Evolutionary conservation across 441 rosid species (phyloP), one percentile per base, ranked within the genome.

Genomic region (Adansonia rubrostipa): DNA sequence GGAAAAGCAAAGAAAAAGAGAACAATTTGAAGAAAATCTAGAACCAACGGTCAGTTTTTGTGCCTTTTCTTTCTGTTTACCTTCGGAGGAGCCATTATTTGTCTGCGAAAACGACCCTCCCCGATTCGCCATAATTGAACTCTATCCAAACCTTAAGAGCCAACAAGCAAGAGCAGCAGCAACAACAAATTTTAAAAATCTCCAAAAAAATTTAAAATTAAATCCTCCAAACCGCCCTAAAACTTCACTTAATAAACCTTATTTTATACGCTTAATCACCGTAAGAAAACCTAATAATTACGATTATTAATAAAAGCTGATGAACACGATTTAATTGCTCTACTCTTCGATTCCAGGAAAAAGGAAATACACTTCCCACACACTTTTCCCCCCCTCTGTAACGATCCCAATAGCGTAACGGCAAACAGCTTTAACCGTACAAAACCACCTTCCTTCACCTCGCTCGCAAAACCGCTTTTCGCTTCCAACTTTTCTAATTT

Each of bases 101-200:
- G 80, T 77, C 82, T 81, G 80, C 14, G 85, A 74, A 77, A 84
- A 84, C 79, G 86, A 76, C 84, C 86, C 90, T 50, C 77, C 93
- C n/a, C 79, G 88, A 83, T 79, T 90, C 77, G 85, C 84, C 89
- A 90, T 90, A 85, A 83, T 80, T 74, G 50, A 47, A 77, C 71
- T 54, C 54, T 47, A 40, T 78, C 68, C 22, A 36, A 78, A 78
- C 45, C 56, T 36, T 50, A 14, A 36, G 42, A 77, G 69, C 76
- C 82, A 72, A 68, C 78, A 54, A 63, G 20, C 5, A 68, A 17
- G 20, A 77, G 53, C 45, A 19, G n/a, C 70, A 28, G 57, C 24
- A 77, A 22, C 44, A 28, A 5, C 75, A 13, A 62, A 44, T 3
- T 69, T 60, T 36, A 22, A 22, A 69, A 48, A 5, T 19, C 58